Base-by-base conservation (phyloP, 2,329 filamentous ascomycete genomes). In the Aspergillus alliaceus region DNA sequence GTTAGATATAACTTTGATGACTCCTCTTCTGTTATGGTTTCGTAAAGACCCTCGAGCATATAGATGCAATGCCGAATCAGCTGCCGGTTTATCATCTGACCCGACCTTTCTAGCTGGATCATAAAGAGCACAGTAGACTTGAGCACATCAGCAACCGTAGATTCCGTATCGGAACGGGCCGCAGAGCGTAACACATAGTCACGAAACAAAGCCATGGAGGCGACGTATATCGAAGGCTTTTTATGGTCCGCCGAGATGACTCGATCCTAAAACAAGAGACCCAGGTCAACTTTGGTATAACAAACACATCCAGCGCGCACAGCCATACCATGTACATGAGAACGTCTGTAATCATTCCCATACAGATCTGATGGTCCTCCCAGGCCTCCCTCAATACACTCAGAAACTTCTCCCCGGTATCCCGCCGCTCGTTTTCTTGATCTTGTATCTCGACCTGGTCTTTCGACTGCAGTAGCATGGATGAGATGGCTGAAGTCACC, bases 301-400 rank as follows among this genome's bases (percentile, higher is more conserved):
- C n/a, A 34, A 25, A 40, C 7, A 20, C n/a, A 51, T 40, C 8
- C 15, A n/a, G 4, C 8, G 24, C 15, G 14, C 39, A 9, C 29
- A n/a, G 27, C 68, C 80, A 68, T 70, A 86, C 84, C 81, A 99
- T 91, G 70, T 97, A 97, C 92, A 98, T 97, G 51, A 98, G 82
- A 31, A 98, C 91, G 73, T 98, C 95, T 4, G 93, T 92, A 51
- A 91, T 88, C 93, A 98, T 98, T 70, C 91, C 92, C 90, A 96
- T 96, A 44, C 90, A 93, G 56, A 90, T 85, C 70, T 93, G 90
- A 70, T 99, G 93, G 61, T 96, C 90, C 59, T 92, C 86, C 91
- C 93, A 99, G 2, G 88, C 86, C 57, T 87, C 82, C 65, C 89
- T 89, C 14, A 98, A 75, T 0, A 86, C 88, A 54, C 85, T 85